Percentiles rank a stretch among this genome's conserved stretches.
Conservation (phyloP, 176 grass and related monocot genomes). For the Pontederia paniculata region DNA sequence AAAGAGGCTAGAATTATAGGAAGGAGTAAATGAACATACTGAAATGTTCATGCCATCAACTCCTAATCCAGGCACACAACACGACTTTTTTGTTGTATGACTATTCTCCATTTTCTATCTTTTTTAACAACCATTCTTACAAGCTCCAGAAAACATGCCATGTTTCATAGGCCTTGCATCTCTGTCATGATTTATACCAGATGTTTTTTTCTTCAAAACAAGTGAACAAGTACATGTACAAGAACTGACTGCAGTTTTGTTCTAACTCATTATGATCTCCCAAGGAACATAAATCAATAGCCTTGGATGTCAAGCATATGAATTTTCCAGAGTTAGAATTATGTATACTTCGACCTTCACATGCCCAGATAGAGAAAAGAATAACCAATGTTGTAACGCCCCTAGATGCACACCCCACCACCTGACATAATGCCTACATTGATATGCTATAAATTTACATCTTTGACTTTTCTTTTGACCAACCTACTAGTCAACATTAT, state of each 20-base stretch:
- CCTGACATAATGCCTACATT: too few relatives aligned
- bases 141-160: slow-evolving; percentile 34
- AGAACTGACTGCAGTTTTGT: slow-evolving; percentile 20
- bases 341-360: slow-evolving; percentile 50
- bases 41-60: slow-evolving; percentile 40
- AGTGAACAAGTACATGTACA: slow-evolving; percentile 26
- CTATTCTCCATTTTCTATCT: slow-evolving; percentile 14
- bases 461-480: too few relatives aligned
- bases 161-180: slow-evolving; percentile 46
- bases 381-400: too few relatives aligned
- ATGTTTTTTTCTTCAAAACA: slow-evolving; percentile 25
- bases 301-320: slow-evolving; percentile 36
- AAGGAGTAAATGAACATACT: slow-evolving; percentile 43
- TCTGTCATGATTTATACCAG: slow-evolving; percentile 28
- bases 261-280: slow-evolving; percentile 22
- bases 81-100: slow-evolving; percentile 29
- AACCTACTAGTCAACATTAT: too few relatives aligned
- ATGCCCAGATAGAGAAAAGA: slow-evolving; percentile 88
- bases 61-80: slow-evolving; percentile 61
- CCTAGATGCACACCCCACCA: too few relatives aligned
- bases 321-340: slow-evolving; percentile 43
- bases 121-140: slow-evolving; percentile 27
- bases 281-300: slow-evolving; percentile 7
- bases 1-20: slow-evolving; percentile 69
- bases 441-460: too few relatives aligned